A percentile compares a stretch with the other conserved stretches of the same genome.
Conservation (phyloP, 139 green algal genomes). For the Chlamydomonas asymmetrica region DNA sequence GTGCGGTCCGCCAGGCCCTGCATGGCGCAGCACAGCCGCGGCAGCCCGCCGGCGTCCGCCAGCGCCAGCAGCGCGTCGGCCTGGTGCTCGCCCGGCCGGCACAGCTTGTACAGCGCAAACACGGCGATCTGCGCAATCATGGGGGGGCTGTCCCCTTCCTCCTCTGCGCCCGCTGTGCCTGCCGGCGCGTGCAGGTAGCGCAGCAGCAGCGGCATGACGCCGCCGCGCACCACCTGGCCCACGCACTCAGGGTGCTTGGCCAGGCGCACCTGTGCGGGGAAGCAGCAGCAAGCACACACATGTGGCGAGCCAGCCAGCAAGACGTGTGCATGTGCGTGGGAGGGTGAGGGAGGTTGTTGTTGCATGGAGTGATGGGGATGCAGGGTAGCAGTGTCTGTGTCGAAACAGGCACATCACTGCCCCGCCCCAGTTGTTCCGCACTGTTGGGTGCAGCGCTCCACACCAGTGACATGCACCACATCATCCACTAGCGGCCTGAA, state of each 20-base stretch:
- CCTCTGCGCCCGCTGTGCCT: no score
- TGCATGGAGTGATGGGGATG: no score
- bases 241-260: background rate
- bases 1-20: background rate
- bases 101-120: slow-evolving; percentile 36
- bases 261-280: slow-evolving; percentile 2
- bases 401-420: no score
- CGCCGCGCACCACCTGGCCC: slow-evolving; percentile 2
- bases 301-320: no score
- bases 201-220: slow-evolving; percentile 4
- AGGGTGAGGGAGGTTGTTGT: no score
- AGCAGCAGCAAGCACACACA: no score
- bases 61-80: slow-evolving; percentile 2
- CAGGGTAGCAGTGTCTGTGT: no score
- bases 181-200: slow-evolving; percentile 2
- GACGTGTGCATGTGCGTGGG: no score
- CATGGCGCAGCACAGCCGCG: slow-evolving; percentile 1
- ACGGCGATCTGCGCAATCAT: slow-evolving; percentile 30
- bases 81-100: background rate
- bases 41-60: slow-evolving; percentile 2
- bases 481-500: no score
- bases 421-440: no score
- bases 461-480: no score
- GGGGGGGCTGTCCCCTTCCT: background rate
- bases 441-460: no score